phyloP scores from a whole-genome alignment of 345 rosid genomes.

The Anacardium occidentale region DNA sequence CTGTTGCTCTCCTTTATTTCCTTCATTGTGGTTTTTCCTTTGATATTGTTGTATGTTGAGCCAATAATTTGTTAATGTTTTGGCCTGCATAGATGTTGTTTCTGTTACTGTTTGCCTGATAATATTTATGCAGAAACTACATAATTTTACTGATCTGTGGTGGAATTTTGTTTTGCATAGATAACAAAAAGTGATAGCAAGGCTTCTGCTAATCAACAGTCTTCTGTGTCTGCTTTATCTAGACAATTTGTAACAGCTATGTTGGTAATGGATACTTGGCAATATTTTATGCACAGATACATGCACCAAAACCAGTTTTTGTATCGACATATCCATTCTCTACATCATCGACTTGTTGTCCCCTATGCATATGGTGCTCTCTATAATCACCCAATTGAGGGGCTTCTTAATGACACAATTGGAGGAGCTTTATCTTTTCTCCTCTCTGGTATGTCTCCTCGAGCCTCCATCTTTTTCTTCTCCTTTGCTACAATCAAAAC shows the following conservation, averaged over 20 bases:
- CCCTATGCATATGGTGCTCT: slow-evolving; percentile 87
- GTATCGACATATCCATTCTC: slow-evolving; percentile 76
- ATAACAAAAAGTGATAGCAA: slow-evolving; percentile 57
- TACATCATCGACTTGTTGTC: slow-evolving; percentile 79
- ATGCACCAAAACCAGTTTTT: slow-evolving; percentile 84
- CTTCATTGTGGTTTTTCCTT: too few relatives aligned
- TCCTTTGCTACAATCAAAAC: slow-evolving; percentile 87
- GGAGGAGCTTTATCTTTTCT: slow-evolving; percentile 84
- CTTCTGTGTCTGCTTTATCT: slow-evolving; percentile 50
- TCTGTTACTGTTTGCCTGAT: neutral
- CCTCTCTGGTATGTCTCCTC: slow-evolving; percentile 79
- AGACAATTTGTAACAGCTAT: slow-evolving; percentile 74
- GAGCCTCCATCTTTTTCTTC: slow-evolving; percentile 80
- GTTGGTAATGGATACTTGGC: slow-evolving; percentile 82
- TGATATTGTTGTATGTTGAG: too few relatives aligned
- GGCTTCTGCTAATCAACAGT: slow-evolving; percentile 29
- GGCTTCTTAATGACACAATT: slow-evolving; percentile 70
- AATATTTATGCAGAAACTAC: neutral
- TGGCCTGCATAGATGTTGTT: too few relatives aligned
- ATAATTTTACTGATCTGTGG: neutral
- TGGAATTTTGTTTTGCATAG: slow-evolving; percentile 33
- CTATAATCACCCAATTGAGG: slow-evolving; percentile 78
- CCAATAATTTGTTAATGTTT: too few relatives aligned
- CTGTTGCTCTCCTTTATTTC: neutral
- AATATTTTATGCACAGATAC: slow-evolving; percentile 80